Evolutionary conservation across 2,329 filamentous ascomycete species (phyloP), one percentile per base, ranked within the genome.

Genomic region (Ceratocystis huliohia): DNA sequence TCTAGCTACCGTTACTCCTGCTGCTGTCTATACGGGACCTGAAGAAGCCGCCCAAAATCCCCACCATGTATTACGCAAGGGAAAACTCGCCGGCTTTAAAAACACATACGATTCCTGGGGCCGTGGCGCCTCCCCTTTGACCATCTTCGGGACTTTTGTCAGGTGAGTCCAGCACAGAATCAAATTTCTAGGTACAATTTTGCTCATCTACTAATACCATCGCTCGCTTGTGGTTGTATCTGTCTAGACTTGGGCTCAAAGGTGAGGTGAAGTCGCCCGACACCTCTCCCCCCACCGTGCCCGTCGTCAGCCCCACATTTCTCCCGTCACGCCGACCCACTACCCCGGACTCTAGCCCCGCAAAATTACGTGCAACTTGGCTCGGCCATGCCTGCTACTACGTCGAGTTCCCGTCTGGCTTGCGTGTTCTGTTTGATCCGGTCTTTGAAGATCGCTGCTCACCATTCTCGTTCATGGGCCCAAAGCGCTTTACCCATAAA

Each of bases 351-450:
- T 22, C 45, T 5, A 28, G n/a, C 13, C 20, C 22, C 53, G 71
- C 75, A 20, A 80, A 82, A 50, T 81, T 97, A 28, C 85, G 91
- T 65, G 89, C 92, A 44, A 97, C 93, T 50, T 96, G 93, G 93
- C 84, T 97, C 1, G 93, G 93, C 45, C 93, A 97, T 75, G 92
- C 93, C 2, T 96, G 91, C 78, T 96, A 91, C 78, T 92, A 90
- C 72, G 84, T 96, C 71, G 93, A 96, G 75, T 96, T 92, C 72
- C 91, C 91, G 1, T 82, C 83, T 15, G 93, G 93, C 0, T 79
- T 97, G 65, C 86, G 93, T 65, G 90, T 96, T 2, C 83, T 97
- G 2, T 96, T 96, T 74, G 93, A 96, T 73, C 93, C 93, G 1
- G 92, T 96, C 44, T 96, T 96, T 70, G 90, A 93, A 74, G 85